Evolutionary conservation across 2,329 filamentous ascomycete genomes (phyloP).

Genomic region (Xylariaceae sp.): DNA sequence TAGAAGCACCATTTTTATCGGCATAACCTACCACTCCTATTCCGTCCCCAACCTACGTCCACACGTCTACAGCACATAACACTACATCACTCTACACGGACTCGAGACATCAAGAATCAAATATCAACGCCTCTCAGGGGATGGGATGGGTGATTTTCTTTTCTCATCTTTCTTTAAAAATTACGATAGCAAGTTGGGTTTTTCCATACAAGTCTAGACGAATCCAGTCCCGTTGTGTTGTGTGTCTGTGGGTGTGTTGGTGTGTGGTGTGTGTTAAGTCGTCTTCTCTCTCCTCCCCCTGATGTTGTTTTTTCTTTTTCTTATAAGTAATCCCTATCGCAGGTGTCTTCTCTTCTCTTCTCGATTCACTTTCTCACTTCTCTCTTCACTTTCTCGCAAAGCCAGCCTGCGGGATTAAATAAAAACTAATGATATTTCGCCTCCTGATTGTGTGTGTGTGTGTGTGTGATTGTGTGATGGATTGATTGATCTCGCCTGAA

Average conservation of each 20-base stretch:
- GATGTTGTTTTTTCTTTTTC: not conserved
- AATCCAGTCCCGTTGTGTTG: constrained; percentile 5
- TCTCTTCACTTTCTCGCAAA: constrained; percentile 5
- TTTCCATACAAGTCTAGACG: constrained; percentile 17
- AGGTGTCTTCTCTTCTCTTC: not conserved
- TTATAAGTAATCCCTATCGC: not conserved
- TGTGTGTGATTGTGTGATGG: no score
- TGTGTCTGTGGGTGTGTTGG: no score
- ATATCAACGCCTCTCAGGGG: constrained; percentile 8
- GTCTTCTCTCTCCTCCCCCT: not conserved
- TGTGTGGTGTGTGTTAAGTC: no score
- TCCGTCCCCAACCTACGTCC: no score
- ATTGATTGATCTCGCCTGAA: not conserved
- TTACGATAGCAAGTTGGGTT: constrained; percentile 10
- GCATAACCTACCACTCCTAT: no score
- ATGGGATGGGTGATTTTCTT: no score
- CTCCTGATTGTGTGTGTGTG: no score
- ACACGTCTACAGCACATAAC: not conserved
- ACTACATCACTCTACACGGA: not conserved
- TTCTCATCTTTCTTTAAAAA: constrained; percentile 5
- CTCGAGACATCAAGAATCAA: not conserved
- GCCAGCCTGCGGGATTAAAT: constrained; percentile 13
- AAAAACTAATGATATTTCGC: no score
- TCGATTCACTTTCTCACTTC: not conserved
- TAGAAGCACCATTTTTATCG: no score